Evolutionary conservation across 768 basidiomycete genomes (phyloP).

Genomic region (Amanita muscaria): DNA sequence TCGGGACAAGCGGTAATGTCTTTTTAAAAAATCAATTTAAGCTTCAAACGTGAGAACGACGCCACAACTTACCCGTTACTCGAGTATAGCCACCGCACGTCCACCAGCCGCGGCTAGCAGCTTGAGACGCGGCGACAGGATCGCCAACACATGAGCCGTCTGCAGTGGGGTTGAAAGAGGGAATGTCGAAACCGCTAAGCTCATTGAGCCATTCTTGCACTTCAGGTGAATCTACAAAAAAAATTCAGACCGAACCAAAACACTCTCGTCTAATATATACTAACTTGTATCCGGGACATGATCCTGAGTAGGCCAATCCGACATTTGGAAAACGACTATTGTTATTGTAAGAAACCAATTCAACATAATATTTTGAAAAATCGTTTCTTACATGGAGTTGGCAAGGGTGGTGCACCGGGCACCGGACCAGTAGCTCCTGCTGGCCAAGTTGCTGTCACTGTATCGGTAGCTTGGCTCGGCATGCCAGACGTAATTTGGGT

Average conservation of each 20-base stretch:
- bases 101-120: slow-evolving; percentile 79
- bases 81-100: slow-evolving; percentile 73
- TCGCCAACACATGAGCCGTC: slow-evolving; percentile 66
- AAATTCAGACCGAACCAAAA: background rate
- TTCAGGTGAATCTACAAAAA: slow-evolving; percentile 39
- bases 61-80: slow-evolving; percentile 25
- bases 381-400: slow-evolving; percentile 43
- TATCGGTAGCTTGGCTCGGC: slow-evolving; percentile 1
- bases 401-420: slow-evolving; percentile 57
- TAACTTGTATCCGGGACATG: slow-evolving; percentile 49
- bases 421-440: slow-evolving; percentile 53
- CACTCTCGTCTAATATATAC: slow-evolving; percentile 12
- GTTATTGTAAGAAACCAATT: background rate
- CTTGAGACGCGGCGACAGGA: slow-evolving; percentile 43
- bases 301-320: slow-evolving; percentile 59
- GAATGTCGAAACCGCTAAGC: slow-evolving; percentile 62
- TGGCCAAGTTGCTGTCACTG: slow-evolving; percentile 5
- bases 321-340: slow-evolving; percentile 36
- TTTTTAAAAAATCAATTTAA: slow-evolving; percentile 10
- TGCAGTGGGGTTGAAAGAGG: slow-evolving; percentile 48
- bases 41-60: background rate
- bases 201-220: slow-evolving; percentile 74
- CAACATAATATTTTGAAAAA: slow-evolving; percentile 1
- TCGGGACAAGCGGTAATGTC: slow-evolving; percentile 63
- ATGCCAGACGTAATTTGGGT: slow-evolving; percentile 5